Evolutionary conservation across 2,329 filamentous ascomycete genomes (phyloP).

Genomic region (Claviceps sp.): DNA sequence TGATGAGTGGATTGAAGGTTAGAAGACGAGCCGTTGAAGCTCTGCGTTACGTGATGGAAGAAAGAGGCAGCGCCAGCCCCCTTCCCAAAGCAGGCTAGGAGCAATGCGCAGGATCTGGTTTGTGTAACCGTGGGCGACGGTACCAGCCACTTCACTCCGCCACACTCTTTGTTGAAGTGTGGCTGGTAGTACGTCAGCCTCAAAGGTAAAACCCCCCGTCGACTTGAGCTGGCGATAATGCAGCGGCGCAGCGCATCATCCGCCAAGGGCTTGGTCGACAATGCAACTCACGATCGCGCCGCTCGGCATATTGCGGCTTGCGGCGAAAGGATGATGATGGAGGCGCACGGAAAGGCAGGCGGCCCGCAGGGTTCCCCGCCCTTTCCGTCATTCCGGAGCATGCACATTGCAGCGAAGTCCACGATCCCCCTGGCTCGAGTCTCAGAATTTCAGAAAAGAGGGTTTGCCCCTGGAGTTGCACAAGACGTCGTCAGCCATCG

Average conservation of each 20-base stretch:
- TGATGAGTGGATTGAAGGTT: constrained; percentile 9
- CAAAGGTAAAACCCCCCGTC: neutral
- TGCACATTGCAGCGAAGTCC: too few species aligned
- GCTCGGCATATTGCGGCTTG: neutral
- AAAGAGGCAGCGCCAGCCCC: constrained; percentile 8
- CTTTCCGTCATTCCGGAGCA: neutral
- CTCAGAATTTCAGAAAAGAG: too few species aligned
- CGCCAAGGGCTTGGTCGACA: neutral
- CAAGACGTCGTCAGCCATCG: too few species aligned
- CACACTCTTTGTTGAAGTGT: neutral
- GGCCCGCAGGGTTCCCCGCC: neutral
- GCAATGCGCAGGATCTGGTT: constrained; percentile 7
- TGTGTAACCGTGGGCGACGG: neutral
- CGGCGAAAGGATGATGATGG: neutral
- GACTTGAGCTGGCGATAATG: too few species aligned
- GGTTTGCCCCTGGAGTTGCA: too few species aligned
- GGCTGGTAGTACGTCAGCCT: neutral
- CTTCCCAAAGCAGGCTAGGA: neutral
- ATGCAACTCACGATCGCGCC: neutral
- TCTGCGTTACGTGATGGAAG: neutral
- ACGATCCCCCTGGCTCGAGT: too few species aligned
- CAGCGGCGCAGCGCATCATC: neutral
- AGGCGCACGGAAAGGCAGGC: neutral
- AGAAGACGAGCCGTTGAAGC: neutral
- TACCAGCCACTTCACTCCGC: neutral